These are phyloP conservation scores for Ettlia oleoabundans DNA, from an alignment of 139 green algal genomes.

Conservation along the genomic window DNA sequence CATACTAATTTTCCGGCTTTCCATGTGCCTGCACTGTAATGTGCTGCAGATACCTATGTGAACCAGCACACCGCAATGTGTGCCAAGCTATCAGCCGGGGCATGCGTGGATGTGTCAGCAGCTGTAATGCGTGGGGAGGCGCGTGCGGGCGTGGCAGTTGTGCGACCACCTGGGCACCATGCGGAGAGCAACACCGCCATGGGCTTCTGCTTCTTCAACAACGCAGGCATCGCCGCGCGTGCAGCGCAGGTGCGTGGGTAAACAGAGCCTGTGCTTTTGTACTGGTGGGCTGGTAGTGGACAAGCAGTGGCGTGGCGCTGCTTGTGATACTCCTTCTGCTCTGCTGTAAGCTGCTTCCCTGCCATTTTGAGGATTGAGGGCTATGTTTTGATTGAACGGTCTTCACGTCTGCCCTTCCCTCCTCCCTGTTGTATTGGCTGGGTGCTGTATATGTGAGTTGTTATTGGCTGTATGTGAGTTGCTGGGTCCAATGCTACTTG, in stretches of 20 bases:
- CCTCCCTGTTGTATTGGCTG: not conserved
- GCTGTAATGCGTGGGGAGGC: conserved; percentile 47
- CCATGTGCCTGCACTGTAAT: too few species aligned
- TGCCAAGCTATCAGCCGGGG: conserved; percentile 72
- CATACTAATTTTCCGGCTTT: too few species aligned
- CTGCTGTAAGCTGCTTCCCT: too few species aligned
- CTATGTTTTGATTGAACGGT: too few species aligned
- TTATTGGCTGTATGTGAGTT: too few species aligned
- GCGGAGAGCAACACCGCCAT: conserved; percentile 74
- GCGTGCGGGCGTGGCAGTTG: conserved; percentile 40
- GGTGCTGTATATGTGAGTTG: too few species aligned
- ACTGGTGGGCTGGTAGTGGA: too few species aligned
- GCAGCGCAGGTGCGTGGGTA: conserved; percentile 63
- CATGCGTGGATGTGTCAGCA: conserved; percentile 63
- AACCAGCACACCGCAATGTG: conserved; percentile 68
- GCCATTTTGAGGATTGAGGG: too few species aligned
- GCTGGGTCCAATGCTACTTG: too few species aligned
- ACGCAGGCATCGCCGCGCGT: conserved; percentile 73
- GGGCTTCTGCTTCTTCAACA: conserved; percentile 93
- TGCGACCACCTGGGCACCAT: conserved; percentile 88
- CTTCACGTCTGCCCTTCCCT: not conserved
- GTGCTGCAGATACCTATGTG: conserved; percentile 74
- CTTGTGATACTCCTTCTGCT: too few species aligned
- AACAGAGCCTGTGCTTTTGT: too few species aligned
- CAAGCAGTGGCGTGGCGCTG: too few species aligned